Evolutionary conservation across 2,329 filamentous ascomycete species (phyloP).

Genomic region (Neofusicoccum sp.): DNA sequence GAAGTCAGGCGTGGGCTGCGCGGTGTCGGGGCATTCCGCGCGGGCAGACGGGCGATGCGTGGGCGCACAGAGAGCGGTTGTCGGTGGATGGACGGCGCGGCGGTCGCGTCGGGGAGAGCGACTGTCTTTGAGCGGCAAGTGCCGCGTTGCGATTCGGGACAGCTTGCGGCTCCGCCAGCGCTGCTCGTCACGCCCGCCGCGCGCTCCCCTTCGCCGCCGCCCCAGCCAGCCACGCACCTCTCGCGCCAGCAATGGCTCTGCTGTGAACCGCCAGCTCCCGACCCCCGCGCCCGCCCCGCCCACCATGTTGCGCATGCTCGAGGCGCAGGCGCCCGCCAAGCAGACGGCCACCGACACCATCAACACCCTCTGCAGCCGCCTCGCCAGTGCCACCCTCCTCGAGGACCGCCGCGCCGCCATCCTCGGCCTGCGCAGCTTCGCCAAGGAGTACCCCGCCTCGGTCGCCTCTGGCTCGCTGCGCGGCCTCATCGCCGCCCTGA

Average conservation of each 20-base stretch:
- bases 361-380: slow-evolving; percentile 78
- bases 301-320: slow-evolving; percentile 49
- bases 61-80: background rate
- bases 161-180: slow-evolving; percentile 15
- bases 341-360: slow-evolving; percentile 97
- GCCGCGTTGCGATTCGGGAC: background rate
- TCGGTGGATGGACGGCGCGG: background rate
- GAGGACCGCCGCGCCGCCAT: slow-evolving; percentile 95
- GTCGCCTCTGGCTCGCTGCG: slow-evolving; percentile 91
- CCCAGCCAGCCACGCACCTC: background rate
- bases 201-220: background rate
- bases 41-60: background rate
- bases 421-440: slow-evolving; percentile 88
- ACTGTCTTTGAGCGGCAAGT: background rate
- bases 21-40: slow-evolving; percentile 12
- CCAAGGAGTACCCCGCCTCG: slow-evolving; percentile 92
- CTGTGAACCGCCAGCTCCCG: background rate
- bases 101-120: slow-evolving; percentile 9
- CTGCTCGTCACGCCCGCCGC: background rate
- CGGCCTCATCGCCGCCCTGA: slow-evolving; percentile 79
- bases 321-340: slow-evolving; percentile 79
- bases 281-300: background rate
- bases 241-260: background rate
- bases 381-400: slow-evolving; percentile 84
- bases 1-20: background rate